Evolutionary conservation across 1,284 basidiomycete species (phyloP).

Genomic region (Cutaneotrichosporon daszewskae): DNA sequence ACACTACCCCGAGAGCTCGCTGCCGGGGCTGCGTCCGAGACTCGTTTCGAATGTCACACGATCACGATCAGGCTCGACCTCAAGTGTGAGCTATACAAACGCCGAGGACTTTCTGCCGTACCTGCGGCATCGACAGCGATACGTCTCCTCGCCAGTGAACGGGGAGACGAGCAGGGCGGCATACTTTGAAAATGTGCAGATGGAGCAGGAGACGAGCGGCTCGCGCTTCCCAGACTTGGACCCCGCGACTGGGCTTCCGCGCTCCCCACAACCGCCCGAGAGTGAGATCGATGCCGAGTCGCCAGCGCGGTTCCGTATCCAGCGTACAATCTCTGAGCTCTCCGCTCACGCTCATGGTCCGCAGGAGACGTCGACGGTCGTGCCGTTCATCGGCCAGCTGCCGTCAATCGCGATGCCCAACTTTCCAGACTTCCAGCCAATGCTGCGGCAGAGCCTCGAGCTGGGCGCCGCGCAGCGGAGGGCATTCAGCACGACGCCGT

Average conservation of each 20-base stretch:
- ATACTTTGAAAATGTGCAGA: no score
- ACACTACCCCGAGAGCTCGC: neutral
- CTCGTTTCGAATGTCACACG: slow-evolving; percentile 33
- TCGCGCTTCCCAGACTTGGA: slow-evolving; percentile 38
- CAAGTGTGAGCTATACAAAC: slow-evolving; percentile 27
- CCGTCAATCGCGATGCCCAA: neutral
- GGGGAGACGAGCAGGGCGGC: no score
- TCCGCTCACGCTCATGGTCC: neutral
- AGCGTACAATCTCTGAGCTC: slow-evolving; percentile 39
- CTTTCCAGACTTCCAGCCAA: neutral
- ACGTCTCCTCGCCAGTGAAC: neutral
- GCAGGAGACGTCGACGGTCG: neutral
- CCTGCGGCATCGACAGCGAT: slow-evolving; percentile 2
- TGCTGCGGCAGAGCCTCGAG: slow-evolving; percentile 1
- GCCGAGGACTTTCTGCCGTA: slow-evolving; percentile 11
- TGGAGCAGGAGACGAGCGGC: slow-evolving; percentile 3
- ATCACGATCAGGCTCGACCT: slow-evolving; percentile 31
- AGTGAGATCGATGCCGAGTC: neutral
- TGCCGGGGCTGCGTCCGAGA: slow-evolving; percentile 17
- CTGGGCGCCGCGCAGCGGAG: neutral
- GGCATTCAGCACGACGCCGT: slow-evolving; percentile 5
- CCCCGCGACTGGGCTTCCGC: slow-evolving; percentile 36
- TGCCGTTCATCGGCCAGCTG: slow-evolving; percentile 2
- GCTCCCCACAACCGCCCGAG: slow-evolving; percentile 1
- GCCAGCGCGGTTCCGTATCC: slow-evolving; percentile 25